Evolutionary conservation across 2,329 filamentous ascomycete genomes (phyloP).

Genomic region (Cladobotryum mycophilum): DNA sequence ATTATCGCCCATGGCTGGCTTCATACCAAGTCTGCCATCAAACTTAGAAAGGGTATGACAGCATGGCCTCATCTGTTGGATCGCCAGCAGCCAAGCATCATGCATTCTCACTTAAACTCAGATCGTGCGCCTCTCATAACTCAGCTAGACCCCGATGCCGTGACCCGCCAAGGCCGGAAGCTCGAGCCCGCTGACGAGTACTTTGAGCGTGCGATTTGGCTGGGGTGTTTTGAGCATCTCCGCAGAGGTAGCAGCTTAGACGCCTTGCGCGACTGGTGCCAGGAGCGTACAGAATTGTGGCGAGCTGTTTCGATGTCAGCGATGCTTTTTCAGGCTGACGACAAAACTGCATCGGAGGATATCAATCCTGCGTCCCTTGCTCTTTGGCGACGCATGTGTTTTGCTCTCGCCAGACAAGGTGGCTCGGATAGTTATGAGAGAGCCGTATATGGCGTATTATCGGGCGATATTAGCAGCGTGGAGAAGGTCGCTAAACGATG

Average conservation of each 20-base stretch:
- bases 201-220: constrained; percentile 86
- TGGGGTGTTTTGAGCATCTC: constrained; percentile 89
- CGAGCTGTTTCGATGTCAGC: constrained; percentile 77
- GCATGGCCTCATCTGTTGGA: constrained; percentile 61
- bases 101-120: constrained; percentile 49
- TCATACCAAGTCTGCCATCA: constrained; percentile 84
- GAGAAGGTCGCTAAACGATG: constrained; percentile 70
- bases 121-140: constrained; percentile 66
- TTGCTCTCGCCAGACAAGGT: constrained; percentile 61
- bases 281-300: constrained; percentile 82
- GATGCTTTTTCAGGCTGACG: constrained; percentile 50
- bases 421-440: constrained; percentile 72
- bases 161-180: constrained; percentile 68
- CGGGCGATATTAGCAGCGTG: constrained; percentile 74
- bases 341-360: constrained; percentile 34
- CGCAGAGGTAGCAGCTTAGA: constrained; percentile 70
- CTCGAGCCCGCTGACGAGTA: constrained; percentile 79
- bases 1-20: constrained; percentile 87
- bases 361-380: constrained; percentile 39
- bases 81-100: constrained; percentile 51
- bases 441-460: constrained; percentile 85
- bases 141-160: constrained; percentile 86
- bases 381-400: constrained; percentile 77
- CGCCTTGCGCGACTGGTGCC: constrained; percentile 78
- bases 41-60: constrained; percentile 76